Conservation (phyloP, 106 monocot genomes). For the Ottelia alismoides region DNA sequence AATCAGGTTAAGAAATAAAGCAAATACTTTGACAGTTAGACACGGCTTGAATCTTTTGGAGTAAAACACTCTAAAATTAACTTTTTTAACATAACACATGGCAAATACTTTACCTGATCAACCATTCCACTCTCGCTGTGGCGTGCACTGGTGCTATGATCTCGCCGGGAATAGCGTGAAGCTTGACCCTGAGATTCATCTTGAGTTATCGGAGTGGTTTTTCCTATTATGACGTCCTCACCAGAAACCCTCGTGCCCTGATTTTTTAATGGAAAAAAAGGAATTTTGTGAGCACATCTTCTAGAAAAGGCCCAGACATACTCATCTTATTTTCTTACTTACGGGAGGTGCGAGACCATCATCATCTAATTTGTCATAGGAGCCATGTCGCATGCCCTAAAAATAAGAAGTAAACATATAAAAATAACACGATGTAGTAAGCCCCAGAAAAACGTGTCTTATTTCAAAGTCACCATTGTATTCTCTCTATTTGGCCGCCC, state of each 20-base stretch:
- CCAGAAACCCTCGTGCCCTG: conserved; percentile 98
- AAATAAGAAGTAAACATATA: neutral
- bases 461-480: conserved; percentile 89
- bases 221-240: conserved; percentile 99
- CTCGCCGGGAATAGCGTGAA: conserved; percentile 74
- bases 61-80: neutral
- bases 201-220: conserved; percentile 89
- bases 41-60: neutral
- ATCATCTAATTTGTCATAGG: conserved; percentile 96
- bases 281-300: neutral
- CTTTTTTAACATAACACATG: neutral
- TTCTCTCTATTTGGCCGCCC: conserved; percentile 95
- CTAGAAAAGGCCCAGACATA: conserved; percentile 12
- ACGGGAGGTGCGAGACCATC: conserved; percentile 99
- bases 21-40: neutral
- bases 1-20: neutral
- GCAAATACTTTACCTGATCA: conserved; percentile 60
- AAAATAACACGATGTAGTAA: no score
- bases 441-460: no score
- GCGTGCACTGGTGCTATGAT: conserved; percentile 92
- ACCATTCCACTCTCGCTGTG: conserved; percentile 99
- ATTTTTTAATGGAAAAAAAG: conserved; percentile 29
- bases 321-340: conserved; percentile 11
- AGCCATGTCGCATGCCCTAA: conserved; percentile 96
- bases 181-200: conserved; percentile 95